Percentiles rank a stretch among this genome's conserved stretches.
Conservation (phyloP, 345 rosid species). For the Kernera saxatilis region DNA sequence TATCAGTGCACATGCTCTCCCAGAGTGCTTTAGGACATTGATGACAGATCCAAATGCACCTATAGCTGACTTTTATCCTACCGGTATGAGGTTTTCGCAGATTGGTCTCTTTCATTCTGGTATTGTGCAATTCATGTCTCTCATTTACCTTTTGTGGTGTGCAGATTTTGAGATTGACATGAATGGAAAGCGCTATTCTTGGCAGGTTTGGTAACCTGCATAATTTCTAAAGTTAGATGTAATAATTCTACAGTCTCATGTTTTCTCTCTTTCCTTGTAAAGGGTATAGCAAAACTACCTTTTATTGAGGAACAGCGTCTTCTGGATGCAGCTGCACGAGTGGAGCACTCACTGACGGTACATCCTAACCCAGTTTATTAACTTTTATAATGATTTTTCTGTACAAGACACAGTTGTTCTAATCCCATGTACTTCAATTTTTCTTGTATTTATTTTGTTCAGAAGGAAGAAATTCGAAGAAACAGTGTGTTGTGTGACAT, state of each 20-base stretch:
- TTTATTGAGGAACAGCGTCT: slow-evolving; percentile 88
- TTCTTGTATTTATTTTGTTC: slow-evolving; percentile 11
- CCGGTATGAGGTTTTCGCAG: slow-evolving; percentile 42
- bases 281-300: slow-evolving; percentile 90
- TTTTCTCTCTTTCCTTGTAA: slow-evolving; percentile 4
- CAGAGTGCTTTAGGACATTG: slow-evolving; percentile 61
- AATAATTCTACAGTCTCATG: not conserved
- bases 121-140: slow-evolving; percentile 7
- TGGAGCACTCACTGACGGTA: slow-evolving; percentile 78
- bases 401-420: not conserved
- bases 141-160: slow-evolving; percentile 20
- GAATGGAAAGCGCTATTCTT: slow-evolving; percentile 83
- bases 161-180: slow-evolving; percentile 89
- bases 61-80: slow-evolving; percentile 80
- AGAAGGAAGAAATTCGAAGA: slow-evolving; percentile 83
- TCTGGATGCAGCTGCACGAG: slow-evolving; percentile 55
- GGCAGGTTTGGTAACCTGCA: slow-evolving; percentile 60
- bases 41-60: slow-evolving; percentile 89
- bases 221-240: not conserved
- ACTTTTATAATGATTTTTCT: not conserved
- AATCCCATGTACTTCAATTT: not conserved
- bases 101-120: not conserved
- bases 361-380: not conserved
- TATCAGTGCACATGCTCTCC: slow-evolving; percentile 93
- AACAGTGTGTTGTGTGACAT: slow-evolving; percentile 69